phyloP scores from a whole-genome alignment of 1,284 basidiomycete species.

The Leccinum griseonigrum region DNA sequence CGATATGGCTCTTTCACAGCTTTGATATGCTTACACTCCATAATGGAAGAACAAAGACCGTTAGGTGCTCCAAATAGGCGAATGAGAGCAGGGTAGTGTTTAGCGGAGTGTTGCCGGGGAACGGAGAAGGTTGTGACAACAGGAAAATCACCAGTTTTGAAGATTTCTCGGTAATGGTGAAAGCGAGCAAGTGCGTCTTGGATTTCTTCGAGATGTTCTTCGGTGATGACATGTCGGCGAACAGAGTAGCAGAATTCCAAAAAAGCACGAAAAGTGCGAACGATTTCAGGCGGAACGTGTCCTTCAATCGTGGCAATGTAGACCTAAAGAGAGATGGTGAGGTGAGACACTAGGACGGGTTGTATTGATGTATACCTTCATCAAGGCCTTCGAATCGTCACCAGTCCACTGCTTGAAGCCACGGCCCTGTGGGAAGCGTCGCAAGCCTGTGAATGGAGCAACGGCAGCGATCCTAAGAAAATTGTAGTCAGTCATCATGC shows the following conservation, averaged over 20 bases:
- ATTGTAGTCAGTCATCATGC: neutral
- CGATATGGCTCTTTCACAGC: neutral
- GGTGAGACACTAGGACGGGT: neutral
- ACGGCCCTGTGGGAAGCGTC: neutral
- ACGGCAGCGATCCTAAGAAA: neutral
- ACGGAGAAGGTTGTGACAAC: neutral
- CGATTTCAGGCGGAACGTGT: neutral
- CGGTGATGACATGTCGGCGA: neutral
- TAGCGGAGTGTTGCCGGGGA: neutral
- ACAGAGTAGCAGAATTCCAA: neutral
- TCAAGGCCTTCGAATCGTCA: constrained; percentile 2
- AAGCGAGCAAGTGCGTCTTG: neutral
- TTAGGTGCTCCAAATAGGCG: neutral
- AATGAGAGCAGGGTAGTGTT: neutral
- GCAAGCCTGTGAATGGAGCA: constrained; percentile 1
- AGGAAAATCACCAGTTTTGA: neutral
- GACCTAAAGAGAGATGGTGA: neutral
- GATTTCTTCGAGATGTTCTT: neutral
- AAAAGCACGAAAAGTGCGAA: neutral
- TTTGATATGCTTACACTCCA: neutral
- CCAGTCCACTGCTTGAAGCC: constrained; percentile 6
- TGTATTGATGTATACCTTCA: neutral
- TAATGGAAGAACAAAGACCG: neutral
- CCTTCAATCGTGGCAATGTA: constrained; percentile 1
- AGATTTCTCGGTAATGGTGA: neutral